These are phyloP conservation scores for Sporisorium scitamineum DNA, from an alignment of 1,284 basidiomycete species.

Conservation along the genomic window DNA sequence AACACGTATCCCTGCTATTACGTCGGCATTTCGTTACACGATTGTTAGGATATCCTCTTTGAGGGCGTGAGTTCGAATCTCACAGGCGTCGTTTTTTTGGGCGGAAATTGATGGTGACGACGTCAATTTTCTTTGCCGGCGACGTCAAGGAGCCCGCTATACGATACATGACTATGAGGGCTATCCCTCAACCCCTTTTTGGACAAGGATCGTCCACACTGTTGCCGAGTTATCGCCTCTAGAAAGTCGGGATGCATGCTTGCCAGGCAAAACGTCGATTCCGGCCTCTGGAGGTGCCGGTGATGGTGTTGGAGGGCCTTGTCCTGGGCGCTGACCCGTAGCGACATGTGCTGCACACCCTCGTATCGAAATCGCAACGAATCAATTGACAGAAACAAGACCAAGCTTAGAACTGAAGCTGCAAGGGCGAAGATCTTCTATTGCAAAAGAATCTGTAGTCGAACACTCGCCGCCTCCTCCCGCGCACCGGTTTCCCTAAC, in stretches of 20 bases:
- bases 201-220: constrained; percentile 7
- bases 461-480: constrained; percentile 7
- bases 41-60: constrained; percentile 54
- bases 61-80: constrained; percentile 61
- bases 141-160: constrained; percentile 14
- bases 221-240: neutral
- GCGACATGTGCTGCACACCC: no score
- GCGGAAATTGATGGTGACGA: constrained; percentile 13
- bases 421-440: constrained; percentile 18
- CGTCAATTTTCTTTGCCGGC: constrained; percentile 15
- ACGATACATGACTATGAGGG: constrained; percentile 7
- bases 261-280: neutral
- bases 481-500: constrained; percentile 6
- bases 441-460: constrained; percentile 9
- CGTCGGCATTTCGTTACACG: constrained; percentile 10
- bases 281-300: neutral
- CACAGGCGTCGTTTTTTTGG: constrained; percentile 48
- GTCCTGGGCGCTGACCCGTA: no score
- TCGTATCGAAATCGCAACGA: neutral
- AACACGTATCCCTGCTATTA: constrained; percentile 56
- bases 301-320: no score
- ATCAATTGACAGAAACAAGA: constrained; percentile 1
- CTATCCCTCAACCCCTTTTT: constrained; percentile 15
- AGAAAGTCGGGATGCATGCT: constrained; percentile 15
- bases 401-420: constrained; percentile 11